phyloP scores from a whole-genome alignment of 1,284 basidiomycete species.

The Leccinum colubrinum region DNA sequence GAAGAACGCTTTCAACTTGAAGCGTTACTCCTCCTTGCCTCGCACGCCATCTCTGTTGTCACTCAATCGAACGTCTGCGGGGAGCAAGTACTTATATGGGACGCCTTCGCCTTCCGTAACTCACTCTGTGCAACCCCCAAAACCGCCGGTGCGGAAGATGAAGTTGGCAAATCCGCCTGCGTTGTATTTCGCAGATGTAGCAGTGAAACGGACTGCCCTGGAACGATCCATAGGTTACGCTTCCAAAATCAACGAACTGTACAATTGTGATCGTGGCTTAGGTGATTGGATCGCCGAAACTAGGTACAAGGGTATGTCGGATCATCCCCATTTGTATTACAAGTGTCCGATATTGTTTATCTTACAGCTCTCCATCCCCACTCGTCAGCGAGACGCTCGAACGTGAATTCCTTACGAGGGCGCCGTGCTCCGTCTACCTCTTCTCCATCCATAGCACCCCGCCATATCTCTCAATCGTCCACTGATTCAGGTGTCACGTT shows the following conservation, averaged over 20 bases:
- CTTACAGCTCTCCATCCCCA: conserved; percentile 29
- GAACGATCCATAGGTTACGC: conserved; percentile 82
- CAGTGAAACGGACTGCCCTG: conserved; percentile 53
- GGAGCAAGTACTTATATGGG: conserved; percentile 35
- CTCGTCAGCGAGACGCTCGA: conserved; percentile 24
- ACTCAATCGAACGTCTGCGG: conserved; percentile 24
- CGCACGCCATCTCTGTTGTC: conserved; percentile 50
- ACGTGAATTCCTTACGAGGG: conserved; percentile 22
- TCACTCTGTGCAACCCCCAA: conserved; percentile 14
- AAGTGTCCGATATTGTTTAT: conserved; percentile 10
- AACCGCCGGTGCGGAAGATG: conserved; percentile 37
- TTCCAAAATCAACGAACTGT: conserved; percentile 81
- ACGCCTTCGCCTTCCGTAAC: conserved; percentile 40
- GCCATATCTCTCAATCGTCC: conserved; percentile 68
- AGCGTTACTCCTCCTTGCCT: conserved; percentile 60
- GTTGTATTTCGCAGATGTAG: conserved; percentile 73
- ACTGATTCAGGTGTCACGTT: conserved; percentile 75
- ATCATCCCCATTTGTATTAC: background rate
- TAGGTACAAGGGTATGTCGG: conserved; percentile 49
- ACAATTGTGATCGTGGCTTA: conserved; percentile 76
- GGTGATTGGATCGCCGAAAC: conserved; percentile 70
- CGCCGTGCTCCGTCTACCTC: conserved; percentile 32
- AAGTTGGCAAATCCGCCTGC: conserved; percentile 64
- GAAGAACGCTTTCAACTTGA: conserved; percentile 39
- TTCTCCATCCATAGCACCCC: conserved; percentile 45